Base-by-base conservation (phyloP, 139 green algal species). In the Pleodorina starrii region DNA sequence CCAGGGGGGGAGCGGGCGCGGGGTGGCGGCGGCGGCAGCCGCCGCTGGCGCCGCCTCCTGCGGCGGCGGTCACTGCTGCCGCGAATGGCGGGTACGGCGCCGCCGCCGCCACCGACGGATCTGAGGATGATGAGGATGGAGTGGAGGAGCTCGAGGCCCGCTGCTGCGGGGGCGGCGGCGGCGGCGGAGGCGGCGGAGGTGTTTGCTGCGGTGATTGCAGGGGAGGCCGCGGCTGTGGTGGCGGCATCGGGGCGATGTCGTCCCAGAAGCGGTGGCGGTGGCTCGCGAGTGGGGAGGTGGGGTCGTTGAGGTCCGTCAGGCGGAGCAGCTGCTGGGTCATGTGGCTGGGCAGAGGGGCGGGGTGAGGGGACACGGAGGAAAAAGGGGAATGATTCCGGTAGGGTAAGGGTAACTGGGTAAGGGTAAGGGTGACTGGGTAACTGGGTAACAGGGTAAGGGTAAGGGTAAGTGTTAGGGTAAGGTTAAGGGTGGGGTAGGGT, bases 261-360 rank as follows among this genome's bases (percentile, higher is more conserved):
- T 32, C 0, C 43, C 42, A 77, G 63, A 87, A 87, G 40, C 42
- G 60, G 59, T 87, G 81, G 10, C 35, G 57, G 81, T 46, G 36
- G 40, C 16, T 29, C 42, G 16, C 19, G 1, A 87, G 43, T 21
- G 81, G 81, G 23, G 57, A 86, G 57, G 29, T 0, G 14, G 57
- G 57, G 57, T 60, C 17, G 27, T 3, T 19, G 2, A 32, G 51
- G 78, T 85, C 51, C 7, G 51, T 16, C 57, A 85, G 78, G 36
- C 36, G 78, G 29, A 85, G 78, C 51, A 85, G 78, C 29, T 42
- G 35, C n/a, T 38, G 0, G 17, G 54, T 57, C 78, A 85, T 85
- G 78, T 71, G 54, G 14, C 78, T 85, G 50, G 59, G 16, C 23
- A 71, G 73, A 6, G 73, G 42, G 6, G 6, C 36, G 42, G 44